Conservation (phyloP, 805 yeast genomes). For the Wickerhamomyces bovis region DNA sequence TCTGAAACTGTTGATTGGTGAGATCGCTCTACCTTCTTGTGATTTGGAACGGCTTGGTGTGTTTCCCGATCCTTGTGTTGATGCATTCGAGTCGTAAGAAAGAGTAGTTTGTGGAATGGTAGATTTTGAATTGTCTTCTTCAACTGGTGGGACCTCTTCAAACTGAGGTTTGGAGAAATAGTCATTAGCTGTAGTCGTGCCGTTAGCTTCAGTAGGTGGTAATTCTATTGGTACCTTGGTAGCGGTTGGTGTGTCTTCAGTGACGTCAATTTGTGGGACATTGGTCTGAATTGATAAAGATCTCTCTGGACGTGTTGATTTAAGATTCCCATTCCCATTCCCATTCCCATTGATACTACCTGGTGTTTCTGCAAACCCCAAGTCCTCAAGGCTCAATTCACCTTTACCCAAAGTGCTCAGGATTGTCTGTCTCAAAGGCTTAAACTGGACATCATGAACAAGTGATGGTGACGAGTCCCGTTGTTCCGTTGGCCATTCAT, state of each 20-base stretch:
- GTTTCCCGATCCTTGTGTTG: background rate
- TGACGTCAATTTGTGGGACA: background rate
- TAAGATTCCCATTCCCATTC: no score
- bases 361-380: conserved; percentile 12
- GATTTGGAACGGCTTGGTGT: no score
- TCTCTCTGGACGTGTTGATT: background rate
- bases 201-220: background rate
- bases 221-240: background rate
- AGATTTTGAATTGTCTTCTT: background rate
- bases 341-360: background rate
- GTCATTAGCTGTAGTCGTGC: background rate
- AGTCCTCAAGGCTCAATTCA: conserved; percentile 36
- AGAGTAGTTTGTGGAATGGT: background rate
- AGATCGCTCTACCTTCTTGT: no score
- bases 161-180: background rate
- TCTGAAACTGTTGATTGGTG: background rate
- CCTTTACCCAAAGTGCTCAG: conserved; percentile 52
- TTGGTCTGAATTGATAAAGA: background rate
- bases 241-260: background rate
- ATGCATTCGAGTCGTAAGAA: background rate
- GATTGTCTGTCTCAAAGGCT: conserved; percentile 40
- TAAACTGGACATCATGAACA: conserved; percentile 32
- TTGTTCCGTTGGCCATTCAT: conserved; percentile 2
- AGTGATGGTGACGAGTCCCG: background rate
- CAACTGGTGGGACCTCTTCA: background rate